Conservation (phyloP, 2,329 filamentous ascomycete genomes). For the Arthrobotrys sinensis region DNA sequence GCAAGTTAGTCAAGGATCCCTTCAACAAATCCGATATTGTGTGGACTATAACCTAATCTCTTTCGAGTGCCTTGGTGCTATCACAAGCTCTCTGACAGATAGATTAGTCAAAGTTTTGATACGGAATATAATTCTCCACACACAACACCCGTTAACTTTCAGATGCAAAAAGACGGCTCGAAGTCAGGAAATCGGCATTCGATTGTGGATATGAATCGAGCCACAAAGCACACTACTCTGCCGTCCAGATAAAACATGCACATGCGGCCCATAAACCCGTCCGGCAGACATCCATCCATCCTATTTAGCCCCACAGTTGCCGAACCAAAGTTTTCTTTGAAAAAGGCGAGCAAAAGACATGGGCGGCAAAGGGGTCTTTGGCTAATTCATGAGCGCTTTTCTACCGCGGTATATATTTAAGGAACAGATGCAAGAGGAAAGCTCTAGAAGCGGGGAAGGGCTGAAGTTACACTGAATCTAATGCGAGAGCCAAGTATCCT, state of each 20-base stretch:
- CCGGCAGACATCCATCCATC: conserved; percentile 45
- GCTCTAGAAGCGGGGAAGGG: conserved; percentile 29
- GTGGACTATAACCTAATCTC: conserved; percentile 43
- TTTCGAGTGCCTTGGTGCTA: conserved; percentile 21
- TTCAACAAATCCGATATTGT: conserved; percentile 47
- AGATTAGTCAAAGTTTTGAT: conserved; percentile 41
- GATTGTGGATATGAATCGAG: conserved; percentile 28
- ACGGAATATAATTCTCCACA: conserved; percentile 54
- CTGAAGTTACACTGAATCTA: conserved; percentile 28
- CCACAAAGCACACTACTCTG: conserved; percentile 9
- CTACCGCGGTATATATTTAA: conserved; percentile 44
- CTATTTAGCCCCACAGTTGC: conserved; percentile 54
- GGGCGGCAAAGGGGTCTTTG: conserved; percentile 39
- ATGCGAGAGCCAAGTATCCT: conserved; percentile 15
- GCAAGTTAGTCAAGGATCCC: conserved; percentile 47
- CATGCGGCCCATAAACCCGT: conserved; percentile 29
- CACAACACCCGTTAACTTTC: conserved; percentile 9
- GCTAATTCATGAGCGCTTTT: conserved; percentile 40
- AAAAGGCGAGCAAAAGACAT: conserved; percentile 31
- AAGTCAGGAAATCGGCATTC: conserved; percentile 3
- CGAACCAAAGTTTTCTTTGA: conserved; percentile 51
- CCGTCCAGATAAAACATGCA: conserved; percentile 26
- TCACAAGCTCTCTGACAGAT: conserved; percentile 49
- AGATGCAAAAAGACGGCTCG: conserved; percentile 17
- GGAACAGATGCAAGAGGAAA: conserved; percentile 22